Conservation (phyloP, 75 land plant genomes). For the Selaginella moellendorffii region DNA sequence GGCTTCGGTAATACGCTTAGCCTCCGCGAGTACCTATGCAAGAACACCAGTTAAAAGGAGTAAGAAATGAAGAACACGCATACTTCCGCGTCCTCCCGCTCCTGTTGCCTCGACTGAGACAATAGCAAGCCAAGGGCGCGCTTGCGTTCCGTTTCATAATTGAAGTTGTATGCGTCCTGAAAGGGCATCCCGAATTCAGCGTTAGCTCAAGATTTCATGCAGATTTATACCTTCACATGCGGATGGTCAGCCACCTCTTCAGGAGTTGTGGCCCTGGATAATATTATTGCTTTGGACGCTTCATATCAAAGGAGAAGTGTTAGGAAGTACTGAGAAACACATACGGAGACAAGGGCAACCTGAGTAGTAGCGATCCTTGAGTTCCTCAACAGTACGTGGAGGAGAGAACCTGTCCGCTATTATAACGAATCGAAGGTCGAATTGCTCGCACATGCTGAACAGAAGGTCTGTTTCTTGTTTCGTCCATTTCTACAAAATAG, state of each 20-base stretch:
- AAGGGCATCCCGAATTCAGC: background rate
- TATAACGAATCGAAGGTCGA: constrained; percentile 75
- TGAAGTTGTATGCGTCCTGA: constrained; percentile 63
- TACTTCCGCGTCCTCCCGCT: constrained; percentile 84
- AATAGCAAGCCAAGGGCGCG: constrained; percentile 53
- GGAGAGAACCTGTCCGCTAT: constrained; percentile 81
- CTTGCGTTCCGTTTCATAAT: constrained; percentile 68
- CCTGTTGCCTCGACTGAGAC: constrained; percentile 77
- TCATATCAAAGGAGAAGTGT: background rate
- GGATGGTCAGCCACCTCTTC: constrained; percentile 57
- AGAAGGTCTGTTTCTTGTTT: constrained; percentile 81
- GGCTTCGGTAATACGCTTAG: constrained; percentile 61
- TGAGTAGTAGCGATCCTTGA: constrained; percentile 76
- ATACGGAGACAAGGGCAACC: constrained; percentile 25
- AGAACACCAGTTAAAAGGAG: background rate
- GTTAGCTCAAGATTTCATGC: constrained; percentile 1
- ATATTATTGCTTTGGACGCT: constrained; percentile 58
- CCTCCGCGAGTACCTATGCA: constrained; percentile 66
- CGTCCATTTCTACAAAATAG: constrained; percentile 39
- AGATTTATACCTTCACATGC: constrained; percentile 62
- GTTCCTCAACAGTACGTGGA: constrained; percentile 63
- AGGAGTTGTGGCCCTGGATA: constrained; percentile 64
- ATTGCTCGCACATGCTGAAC: constrained; percentile 74
- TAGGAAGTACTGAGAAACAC: background rate
- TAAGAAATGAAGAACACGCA: background rate